Evolutionary conservation across 176 grass and related monocot genomes (phyloP), one percentile per base, ranked within the genome.

Genomic region (Alloteropsis semialata): DNA sequence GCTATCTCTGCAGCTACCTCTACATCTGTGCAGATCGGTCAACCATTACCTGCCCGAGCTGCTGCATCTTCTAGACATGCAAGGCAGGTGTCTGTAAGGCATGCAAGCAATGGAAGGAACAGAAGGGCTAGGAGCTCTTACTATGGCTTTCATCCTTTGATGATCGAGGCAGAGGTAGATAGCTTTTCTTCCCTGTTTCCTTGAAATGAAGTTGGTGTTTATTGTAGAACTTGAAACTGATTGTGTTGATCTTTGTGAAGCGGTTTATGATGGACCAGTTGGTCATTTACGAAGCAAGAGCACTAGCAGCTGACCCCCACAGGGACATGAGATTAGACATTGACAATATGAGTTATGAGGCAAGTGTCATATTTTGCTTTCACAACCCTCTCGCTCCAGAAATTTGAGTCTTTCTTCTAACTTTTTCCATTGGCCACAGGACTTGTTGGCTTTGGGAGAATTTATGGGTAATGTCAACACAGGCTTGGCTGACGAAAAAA

Each of bases 321-420:
- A 86, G 87, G 84, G 89, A 81, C 37, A 79, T 99, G 91, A 91
- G 91, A 54, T 56, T 99, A 16, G 94, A 99, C 82, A 84, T 92
- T 78, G 97, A 99, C 41, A 81, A 89, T 69, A 94, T 99, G 97
- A 91, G 89, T 64, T 99, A 99, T 53, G 97, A 99, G 89, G 97
- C 94, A 81, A 72, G 8, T 59, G 17, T 25, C 58, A 72, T 18
- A 29, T 44, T 80, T 83, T 73, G 55, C 50, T 69, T 34, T 7
- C 27, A 37, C 45, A 19, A 21, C 4, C 69, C 5, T 80, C 54
- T 19, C 51, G 53, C 51, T 39, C 42, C 0, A 8, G 41, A 80
- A 77, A 77, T 85, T 64, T 50, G 8, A 27, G 22, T 39, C 5
- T 71, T 49, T 79, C 37, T 76, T 17, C 13, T 13, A 83, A 76